Percentiles rank a stretch among this genome's conserved stretches.
phyloP scores from a whole-genome alignment of 2,329 filamentous ascomycete genomes.

The Cladosporium sp. region DNA sequence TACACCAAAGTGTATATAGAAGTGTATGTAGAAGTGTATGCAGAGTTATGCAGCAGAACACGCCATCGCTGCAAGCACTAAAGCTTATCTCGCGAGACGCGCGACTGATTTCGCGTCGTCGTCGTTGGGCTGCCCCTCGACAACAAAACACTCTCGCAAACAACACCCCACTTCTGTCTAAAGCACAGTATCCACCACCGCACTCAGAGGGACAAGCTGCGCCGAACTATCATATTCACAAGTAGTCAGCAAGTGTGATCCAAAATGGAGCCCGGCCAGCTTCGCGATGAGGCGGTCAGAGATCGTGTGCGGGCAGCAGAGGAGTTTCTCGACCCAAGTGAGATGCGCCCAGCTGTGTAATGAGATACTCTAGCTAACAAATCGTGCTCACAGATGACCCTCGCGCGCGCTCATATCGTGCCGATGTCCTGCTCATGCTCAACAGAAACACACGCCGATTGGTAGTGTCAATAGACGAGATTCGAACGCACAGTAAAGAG shows the following conservation, averaged over 20 bases:
- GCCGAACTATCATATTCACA: too few species aligned
- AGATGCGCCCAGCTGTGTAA: constrained; percentile 27
- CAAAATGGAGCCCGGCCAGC: constrained; percentile 66
- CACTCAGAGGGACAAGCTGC: background rate
- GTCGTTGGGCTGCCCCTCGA: background rate
- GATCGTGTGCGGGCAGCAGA: constrained; percentile 82
- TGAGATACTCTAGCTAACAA: constrained; percentile 11
- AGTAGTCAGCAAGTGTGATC: background rate
- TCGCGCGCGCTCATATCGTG: constrained; percentile 70
- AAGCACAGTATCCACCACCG: background rate
- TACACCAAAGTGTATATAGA: too few species aligned
- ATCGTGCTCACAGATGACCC: constrained; percentile 47
- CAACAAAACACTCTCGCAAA: background rate
- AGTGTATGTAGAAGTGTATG: too few species aligned
- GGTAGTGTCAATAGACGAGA: constrained; percentile 72
- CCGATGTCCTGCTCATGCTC: constrained; percentile 77
- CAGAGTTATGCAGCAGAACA: too few species aligned
- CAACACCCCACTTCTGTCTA: background rate
- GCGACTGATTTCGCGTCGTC: background rate
- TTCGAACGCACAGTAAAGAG: constrained; percentile 79
- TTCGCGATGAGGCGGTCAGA: constrained; percentile 78
- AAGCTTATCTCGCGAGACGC: background rate
- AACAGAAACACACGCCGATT: constrained; percentile 58
- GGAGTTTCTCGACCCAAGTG: constrained; percentile 92
- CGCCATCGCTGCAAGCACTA: background rate